Conservation (phyloP, 2,329 filamentous ascomycete species). For the Exophiala sp. region DNA sequence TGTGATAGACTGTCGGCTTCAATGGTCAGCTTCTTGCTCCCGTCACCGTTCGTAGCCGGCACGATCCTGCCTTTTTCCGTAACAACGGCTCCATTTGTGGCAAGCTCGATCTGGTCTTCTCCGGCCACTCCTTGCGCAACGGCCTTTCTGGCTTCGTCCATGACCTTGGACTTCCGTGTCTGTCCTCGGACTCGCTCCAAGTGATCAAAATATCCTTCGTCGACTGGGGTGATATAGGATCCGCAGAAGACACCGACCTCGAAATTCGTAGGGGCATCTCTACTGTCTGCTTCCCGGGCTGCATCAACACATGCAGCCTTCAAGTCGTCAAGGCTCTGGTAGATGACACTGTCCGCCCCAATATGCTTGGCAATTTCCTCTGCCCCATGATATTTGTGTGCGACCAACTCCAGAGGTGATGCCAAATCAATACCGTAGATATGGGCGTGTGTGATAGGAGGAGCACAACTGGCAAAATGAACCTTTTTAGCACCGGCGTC, state of each 20-base stretch:
- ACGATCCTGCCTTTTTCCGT: constrained; percentile 56
- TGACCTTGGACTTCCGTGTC: constrained; percentile 63
- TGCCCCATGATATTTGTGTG: constrained; percentile 60
- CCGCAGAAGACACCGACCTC: constrained; percentile 93
- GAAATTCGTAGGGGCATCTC: constrained; percentile 60
- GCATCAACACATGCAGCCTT: constrained; percentile 73
- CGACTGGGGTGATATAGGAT: constrained; percentile 76
- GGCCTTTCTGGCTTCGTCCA: constrained; percentile 62
- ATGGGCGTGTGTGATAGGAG: constrained; percentile 79
- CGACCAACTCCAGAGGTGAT: constrained; percentile 67
- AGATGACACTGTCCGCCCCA: constrained; percentile 72
- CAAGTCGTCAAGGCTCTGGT: constrained; percentile 74
- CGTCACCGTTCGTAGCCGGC: constrained; percentile 40
- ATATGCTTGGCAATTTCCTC: constrained; percentile 64
- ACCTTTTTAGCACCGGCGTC: constrained; percentile 80
- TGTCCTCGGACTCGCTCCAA: constrained; percentile 69
- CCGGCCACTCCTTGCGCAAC: constrained; percentile 62
- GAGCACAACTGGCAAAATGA: constrained; percentile 77
- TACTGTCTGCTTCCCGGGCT: constrained; percentile 52
- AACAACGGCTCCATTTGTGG: constrained; percentile 59
- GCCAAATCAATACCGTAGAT: constrained; percentile 81
- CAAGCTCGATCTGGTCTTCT: constrained; percentile 59
- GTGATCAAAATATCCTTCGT: constrained; percentile 77
- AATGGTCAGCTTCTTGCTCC: constrained; percentile 1
- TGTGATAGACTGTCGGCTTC: constrained; percentile 18